Evolutionary conservation across 768 basidiomycete genomes (phyloP), one percentile per base, ranked within the genome.

Genomic region (Russula griseocarnosa): DNA sequence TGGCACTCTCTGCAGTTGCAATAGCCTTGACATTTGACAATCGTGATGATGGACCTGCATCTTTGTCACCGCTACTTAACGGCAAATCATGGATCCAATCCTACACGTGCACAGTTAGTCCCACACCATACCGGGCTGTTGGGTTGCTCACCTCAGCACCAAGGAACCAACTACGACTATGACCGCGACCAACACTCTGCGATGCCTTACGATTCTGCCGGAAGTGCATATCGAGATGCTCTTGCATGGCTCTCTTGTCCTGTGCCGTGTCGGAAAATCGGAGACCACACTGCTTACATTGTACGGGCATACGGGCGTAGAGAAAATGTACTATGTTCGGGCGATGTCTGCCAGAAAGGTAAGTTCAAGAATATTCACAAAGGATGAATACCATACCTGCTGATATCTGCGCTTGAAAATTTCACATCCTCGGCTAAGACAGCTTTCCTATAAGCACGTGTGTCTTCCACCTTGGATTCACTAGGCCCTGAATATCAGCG

Each of bases 151-250:
- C 94, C 77, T 95, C 91, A 64, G 86, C 78, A 66, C 82, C 79
- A 58, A 91, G 80, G 63, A 94, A 92, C 95, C 95, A 98, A 70
- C 89, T 88, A 28, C 96, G 83, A 70, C 88, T 91, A 69, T 94
- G 87, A 42, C 93, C 94, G 63, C 96, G 82, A 0, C 91, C 93
- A 20, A 83, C 76, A 47, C 85, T 86, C 73, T 89, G 87, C 70
- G 80, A 86, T 30, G 87, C 86, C 74, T 90, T 90, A 64, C 88
- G 83, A 71, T 98, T 98, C 73, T 96, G 89, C 73, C 87, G 82
- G 77, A 97, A 98, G 74, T 99, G 96, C 88, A 92, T 90, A 73
- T 99, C 96, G 70, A 98, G 81, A 72, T 99, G 97, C 62, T 87
- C 84, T 69, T 95, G 84, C 80, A 94, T 82, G 44, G 77, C 79